These are phyloP conservation scores for Chlamydomonas sphaeroides DNA, from an alignment of 139 green algal species.

Conservation along the genomic window DNA sequence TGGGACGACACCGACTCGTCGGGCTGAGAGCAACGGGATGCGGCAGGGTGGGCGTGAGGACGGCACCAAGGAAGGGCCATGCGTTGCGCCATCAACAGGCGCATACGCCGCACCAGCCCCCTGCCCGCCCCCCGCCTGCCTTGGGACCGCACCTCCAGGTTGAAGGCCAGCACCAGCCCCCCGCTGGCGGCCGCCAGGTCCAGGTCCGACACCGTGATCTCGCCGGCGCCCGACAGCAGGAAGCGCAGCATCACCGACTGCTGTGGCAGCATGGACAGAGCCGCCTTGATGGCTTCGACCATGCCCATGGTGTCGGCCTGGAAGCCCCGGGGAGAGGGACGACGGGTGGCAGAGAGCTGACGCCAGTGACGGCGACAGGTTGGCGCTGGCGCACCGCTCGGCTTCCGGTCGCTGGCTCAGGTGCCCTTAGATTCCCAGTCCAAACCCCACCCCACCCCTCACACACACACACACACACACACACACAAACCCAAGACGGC, in stretches of 20 bases:
- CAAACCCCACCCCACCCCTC: too few relatives aligned
- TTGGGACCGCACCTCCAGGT: slow-evolving; percentile 54
- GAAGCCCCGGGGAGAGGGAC: background rate
- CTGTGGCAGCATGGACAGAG: slow-evolving; percentile 88
- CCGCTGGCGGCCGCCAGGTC: slow-evolving; percentile 87
- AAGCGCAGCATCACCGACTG: slow-evolving; percentile 90
- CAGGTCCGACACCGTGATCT: slow-evolving; percentile 89
- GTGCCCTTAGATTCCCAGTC: too few relatives aligned
- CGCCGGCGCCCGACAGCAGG: slow-evolving; percentile 82
- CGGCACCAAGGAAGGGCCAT: background rate
- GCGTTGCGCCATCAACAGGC: too few relatives aligned
- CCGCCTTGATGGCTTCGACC: slow-evolving; percentile 91
- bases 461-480: too few relatives aligned
- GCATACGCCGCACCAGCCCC: background rate
- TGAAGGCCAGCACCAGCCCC: slow-evolving; percentile 83
- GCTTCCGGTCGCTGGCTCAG: too few relatives aligned
- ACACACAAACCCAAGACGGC: too few relatives aligned
- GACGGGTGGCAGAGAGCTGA: background rate
- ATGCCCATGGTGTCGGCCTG: slow-evolving; percentile 88
- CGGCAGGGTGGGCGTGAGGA: slow-evolving; percentile 67
- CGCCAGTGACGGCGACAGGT: too few relatives aligned
- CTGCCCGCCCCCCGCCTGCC: background rate
- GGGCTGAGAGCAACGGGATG: slow-evolving; percentile 36
- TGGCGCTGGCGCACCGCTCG: too few relatives aligned
- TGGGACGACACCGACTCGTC: slow-evolving; percentile 72